Evolutionary conservation across 1,284 basidiomycete species (phyloP).

Genomic region (Rhodotorula glutinis): DNA sequence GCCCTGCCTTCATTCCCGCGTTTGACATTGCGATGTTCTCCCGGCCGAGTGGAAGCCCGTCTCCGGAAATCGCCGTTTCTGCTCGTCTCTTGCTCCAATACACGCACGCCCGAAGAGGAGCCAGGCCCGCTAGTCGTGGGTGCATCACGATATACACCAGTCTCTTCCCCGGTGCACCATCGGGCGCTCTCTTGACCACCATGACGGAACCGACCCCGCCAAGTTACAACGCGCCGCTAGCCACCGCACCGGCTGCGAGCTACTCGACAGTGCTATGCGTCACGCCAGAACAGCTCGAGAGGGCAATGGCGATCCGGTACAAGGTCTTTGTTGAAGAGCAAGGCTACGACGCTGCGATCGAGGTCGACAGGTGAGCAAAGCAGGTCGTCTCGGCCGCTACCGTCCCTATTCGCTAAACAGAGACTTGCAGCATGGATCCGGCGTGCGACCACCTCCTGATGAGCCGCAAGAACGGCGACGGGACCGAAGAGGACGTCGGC

Average conservation of each 20-base stretch:
- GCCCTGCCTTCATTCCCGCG: no score
- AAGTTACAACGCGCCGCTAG: slow-evolving; percentile 3
- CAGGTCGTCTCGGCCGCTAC: no score
- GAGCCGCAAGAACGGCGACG: slow-evolving; percentile 3
- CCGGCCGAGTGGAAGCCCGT: no score
- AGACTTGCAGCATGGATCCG: slow-evolving; percentile 11
- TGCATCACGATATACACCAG: no score
- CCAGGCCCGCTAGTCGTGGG: no score
- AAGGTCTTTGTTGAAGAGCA: slow-evolving; percentile 32
- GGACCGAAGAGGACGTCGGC: slow-evolving; percentile 11
- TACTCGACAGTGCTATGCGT: slow-evolving; percentile 11
- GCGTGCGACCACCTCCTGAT: slow-evolving; percentile 20
- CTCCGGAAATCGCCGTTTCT: not conserved
- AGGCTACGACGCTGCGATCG: slow-evolving; percentile 19
- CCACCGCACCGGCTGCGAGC: not conserved
- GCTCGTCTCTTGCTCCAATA: not conserved
- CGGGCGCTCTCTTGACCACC: no score
- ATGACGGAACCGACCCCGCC: not conserved
- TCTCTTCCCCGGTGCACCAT: no score
- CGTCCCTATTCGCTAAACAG: no score
- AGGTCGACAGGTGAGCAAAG: slow-evolving; percentile 8
- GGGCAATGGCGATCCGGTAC: slow-evolving; percentile 38
- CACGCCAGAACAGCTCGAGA: slow-evolving; percentile 12
- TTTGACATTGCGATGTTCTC: no score
- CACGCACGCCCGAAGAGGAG: not conserved